Evolutionary conservation across 208 protist genomes (phyloP).

Genomic region (Wallacemonas sp.): DNA sequence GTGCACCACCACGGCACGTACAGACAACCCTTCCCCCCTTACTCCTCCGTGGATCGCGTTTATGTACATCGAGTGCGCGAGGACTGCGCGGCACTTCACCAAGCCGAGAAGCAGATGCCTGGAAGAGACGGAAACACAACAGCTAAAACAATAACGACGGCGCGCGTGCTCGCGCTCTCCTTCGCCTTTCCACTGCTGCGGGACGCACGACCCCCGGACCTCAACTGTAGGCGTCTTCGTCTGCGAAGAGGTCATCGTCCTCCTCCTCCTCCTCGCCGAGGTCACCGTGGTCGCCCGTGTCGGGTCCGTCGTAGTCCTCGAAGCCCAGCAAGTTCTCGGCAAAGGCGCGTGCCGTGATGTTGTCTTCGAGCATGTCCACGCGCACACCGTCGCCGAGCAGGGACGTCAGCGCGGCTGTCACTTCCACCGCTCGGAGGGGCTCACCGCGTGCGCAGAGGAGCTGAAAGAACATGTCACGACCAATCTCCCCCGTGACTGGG

Average conservation of each 20-base stretch:
- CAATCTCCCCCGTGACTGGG: conserved; percentile 56
- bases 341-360: conserved; percentile 84
- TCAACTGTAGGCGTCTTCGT: conserved; percentile 15
- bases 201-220: neutral
- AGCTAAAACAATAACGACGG: too few relatives aligned
- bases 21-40: too few relatives aligned
- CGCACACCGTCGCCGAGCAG: conserved; percentile 85
- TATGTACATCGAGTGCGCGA: too few relatives aligned
- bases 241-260: conserved; percentile 11
- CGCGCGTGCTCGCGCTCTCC: too few relatives aligned
- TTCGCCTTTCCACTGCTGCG: too few relatives aligned
- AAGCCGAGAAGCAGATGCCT: too few relatives aligned
- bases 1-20: too few relatives aligned
- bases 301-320: conserved; percentile 77
- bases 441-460: conserved; percentile 75
- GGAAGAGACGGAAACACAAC: too few relatives aligned
- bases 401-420: conserved; percentile 74
- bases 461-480: conserved; percentile 73
- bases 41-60: too few relatives aligned
- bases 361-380: conserved; percentile 86
- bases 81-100: too few relatives aligned
- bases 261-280: conserved; percentile 22
- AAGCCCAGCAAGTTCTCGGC: conserved; percentile 90
- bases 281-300: conserved; percentile 21
- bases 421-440: conserved; percentile 63